A percentile compares a stretch with the other conserved stretches of the same genome.
These are phyloP conservation scores for Sugiyamaella floridensis DNA, from an alignment of 805 yeast species.

Conservation along the genomic window DNA sequence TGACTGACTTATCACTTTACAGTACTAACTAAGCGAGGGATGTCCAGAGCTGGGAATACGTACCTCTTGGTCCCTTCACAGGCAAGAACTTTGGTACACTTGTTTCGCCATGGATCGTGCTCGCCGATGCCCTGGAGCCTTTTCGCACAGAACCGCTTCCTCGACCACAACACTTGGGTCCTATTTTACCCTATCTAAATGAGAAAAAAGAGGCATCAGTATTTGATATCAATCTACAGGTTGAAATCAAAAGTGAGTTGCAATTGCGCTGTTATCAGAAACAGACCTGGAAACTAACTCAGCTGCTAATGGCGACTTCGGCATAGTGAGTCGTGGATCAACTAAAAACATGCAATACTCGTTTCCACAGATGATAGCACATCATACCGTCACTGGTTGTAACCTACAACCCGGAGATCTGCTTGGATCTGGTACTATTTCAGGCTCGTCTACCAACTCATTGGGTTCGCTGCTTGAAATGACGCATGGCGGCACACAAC, in stretches of 20 bases:
- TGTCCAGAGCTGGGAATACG: conserved; percentile 25
- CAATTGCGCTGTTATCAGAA: too few species aligned
- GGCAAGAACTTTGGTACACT: conserved; percentile 24
- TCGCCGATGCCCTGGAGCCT: conserved; percentile 21
- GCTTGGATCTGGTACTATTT: conserved; percentile 25
- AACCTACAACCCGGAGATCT: conserved; percentile 21
- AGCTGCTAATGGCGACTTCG: conserved; percentile 10
- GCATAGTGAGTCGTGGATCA: conserved; percentile 8
- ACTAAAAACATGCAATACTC: conserved; percentile 19
- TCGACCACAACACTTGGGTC: conserved; percentile 15
- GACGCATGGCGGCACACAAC: conserved; percentile 15
- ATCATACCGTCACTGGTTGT: conserved; percentile 24
- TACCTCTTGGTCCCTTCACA: conserved; percentile 25
- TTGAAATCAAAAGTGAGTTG: conserved; percentile 6
- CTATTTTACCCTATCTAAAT: conserved; percentile 16
- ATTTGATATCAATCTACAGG: conserved; percentile 16
- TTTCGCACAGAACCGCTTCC: conserved; percentile 10
- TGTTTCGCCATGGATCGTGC: conserved; percentile 24
- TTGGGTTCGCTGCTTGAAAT: conserved; percentile 22
- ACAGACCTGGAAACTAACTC: neutral
- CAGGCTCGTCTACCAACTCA: conserved; percentile 12
- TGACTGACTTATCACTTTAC: too few species aligned
- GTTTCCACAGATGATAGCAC: conserved; percentile 24
- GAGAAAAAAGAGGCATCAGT: conserved; percentile 12
- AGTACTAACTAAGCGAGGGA: conserved; percentile 18